Evolutionary conservation across 257 asterid species (phyloP).

Genomic region (Eucommia ulmoides): DNA sequence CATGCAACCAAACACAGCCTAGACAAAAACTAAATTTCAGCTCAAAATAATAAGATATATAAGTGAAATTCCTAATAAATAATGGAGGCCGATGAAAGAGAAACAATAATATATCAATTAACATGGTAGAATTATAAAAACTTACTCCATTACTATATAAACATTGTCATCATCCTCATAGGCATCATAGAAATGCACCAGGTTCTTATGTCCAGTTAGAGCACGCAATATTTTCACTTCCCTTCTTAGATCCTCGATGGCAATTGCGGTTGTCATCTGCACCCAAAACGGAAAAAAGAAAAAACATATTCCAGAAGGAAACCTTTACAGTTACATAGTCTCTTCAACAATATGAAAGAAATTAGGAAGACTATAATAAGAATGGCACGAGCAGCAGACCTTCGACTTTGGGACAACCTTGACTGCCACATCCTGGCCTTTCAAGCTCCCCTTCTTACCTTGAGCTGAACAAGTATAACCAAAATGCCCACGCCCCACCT

Average conservation of each 20-base stretch:
- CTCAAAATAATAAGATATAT: no score
- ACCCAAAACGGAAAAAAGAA: no score
- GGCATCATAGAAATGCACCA: slow-evolving; percentile 54
- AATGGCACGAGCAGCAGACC: no score
- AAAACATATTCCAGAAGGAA: not conserved
- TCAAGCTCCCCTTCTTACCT: slow-evolving; percentile 77
- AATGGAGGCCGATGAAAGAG: no score
- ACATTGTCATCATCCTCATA: slow-evolving; percentile 59
- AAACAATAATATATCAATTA: no score
- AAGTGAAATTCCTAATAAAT: no score
- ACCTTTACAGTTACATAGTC: no score
- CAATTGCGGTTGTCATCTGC: slow-evolving; percentile 66
- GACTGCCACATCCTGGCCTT: slow-evolving; percentile 88
- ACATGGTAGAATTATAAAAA: no score
- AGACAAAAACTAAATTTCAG: no score
- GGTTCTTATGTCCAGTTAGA: slow-evolving; percentile 47
- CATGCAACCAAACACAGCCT: no score
- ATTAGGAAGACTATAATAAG: no score
- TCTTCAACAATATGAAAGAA: no score
- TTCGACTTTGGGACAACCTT: slow-evolving; percentile 80
- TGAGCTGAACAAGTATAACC: slow-evolving; percentile 78
- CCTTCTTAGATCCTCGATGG: slow-evolving; percentile 57
- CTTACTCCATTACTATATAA: slow-evolving; percentile 63
- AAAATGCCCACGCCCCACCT: slow-evolving; percentile 91
- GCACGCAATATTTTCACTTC: slow-evolving; percentile 59